These are phyloP conservation scores for Myotisia sp. DNA, from an alignment of 2,329 filamentous ascomycete genomes.

Conservation along the genomic window DNA sequence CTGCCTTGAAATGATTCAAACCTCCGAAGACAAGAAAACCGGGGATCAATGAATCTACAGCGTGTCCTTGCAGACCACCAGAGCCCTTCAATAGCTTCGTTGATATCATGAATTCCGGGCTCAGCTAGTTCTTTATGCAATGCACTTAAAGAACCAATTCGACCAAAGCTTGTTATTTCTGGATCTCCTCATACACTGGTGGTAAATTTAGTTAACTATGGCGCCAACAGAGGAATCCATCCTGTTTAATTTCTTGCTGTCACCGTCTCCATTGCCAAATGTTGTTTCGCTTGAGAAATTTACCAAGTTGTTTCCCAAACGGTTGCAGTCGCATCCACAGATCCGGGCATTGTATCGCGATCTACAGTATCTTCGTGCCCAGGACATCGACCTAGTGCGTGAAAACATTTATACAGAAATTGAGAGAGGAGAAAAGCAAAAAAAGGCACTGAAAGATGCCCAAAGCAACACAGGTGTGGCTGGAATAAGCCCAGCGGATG, in stretches of 20 bases:
- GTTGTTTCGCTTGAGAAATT: conserved; percentile 63
- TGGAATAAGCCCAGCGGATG: conserved; percentile 20
- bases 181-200: too few relatives aligned
- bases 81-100: too few relatives aligned
- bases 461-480: conserved; percentile 21
- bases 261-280: conserved; percentile 58
- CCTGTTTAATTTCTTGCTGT: conserved; percentile 62
- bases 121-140: too few relatives aligned
- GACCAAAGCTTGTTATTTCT: too few relatives aligned
- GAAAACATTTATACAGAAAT: conserved; percentile 34
- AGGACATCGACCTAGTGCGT: conserved; percentile 52
- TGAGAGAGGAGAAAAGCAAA: conserved; percentile 24
- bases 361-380: conserved; percentile 58
- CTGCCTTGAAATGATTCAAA: too few relatives aligned
- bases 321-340: conserved; percentile 50
- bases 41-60: too few relatives aligned
- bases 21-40: too few relatives aligned
- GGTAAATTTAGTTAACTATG: too few relatives aligned
- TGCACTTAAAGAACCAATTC: too few relatives aligned
- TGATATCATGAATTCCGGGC: too few relatives aligned
- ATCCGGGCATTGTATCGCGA: conserved; percentile 63
- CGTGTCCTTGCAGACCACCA: too few relatives aligned
- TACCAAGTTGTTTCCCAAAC: conserved; percentile 57
- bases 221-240: conserved; percentile 61
- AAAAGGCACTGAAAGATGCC: conserved; percentile 25